Evolutionary conservation across 768 basidiomycete genomes (phyloP).

Genomic region (Sistotremastrum suecicum): DNA sequence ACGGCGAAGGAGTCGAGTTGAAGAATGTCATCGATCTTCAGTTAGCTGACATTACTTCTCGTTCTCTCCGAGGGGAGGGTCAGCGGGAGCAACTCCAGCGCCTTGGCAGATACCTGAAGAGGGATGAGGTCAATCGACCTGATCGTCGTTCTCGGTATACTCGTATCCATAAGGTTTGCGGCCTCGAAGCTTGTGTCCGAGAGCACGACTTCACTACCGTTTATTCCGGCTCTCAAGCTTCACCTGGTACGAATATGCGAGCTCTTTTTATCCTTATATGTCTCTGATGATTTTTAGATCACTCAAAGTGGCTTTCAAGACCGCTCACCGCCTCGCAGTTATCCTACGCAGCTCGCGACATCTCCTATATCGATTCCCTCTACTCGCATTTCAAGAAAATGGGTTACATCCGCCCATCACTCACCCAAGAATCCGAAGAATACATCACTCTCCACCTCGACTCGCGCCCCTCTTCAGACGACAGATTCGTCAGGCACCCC

Average conservation of each 20-base stretch:
- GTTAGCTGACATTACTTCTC: conserved; percentile 23
- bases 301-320: conserved; percentile 22
- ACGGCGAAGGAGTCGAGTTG: conserved; percentile 16
- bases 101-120: conserved; percentile 14
- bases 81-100: conserved; percentile 16
- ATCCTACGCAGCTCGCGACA: conserved; percentile 29
- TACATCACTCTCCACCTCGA: conserved; percentile 10
- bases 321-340: conserved; percentile 23
- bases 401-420: conserved; percentile 6
- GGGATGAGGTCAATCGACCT: conserved; percentile 9
- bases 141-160: conserved; percentile 14
- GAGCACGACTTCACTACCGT: conserved; percentile 12
- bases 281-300: background rate
- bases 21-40: conserved; percentile 26
- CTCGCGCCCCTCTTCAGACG: no score
- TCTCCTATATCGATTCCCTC: conserved; percentile 22
- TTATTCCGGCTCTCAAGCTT: conserved; percentile 21
- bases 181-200: conserved; percentile 21
- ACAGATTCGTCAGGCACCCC: no score
- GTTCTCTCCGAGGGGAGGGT: conserved; percentile 14
- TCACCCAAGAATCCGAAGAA: conserved; percentile 5
- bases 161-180: conserved; percentile 20
- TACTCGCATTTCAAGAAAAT: conserved; percentile 18
- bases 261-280: background rate
- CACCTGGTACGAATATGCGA: background rate